A percentile compares a stretch with the other conserved stretches of the same genome.
Evolutionary conservation across 116 monocot species (phyloP).

Genomic region (Papilionanthe hybrid): DNA sequence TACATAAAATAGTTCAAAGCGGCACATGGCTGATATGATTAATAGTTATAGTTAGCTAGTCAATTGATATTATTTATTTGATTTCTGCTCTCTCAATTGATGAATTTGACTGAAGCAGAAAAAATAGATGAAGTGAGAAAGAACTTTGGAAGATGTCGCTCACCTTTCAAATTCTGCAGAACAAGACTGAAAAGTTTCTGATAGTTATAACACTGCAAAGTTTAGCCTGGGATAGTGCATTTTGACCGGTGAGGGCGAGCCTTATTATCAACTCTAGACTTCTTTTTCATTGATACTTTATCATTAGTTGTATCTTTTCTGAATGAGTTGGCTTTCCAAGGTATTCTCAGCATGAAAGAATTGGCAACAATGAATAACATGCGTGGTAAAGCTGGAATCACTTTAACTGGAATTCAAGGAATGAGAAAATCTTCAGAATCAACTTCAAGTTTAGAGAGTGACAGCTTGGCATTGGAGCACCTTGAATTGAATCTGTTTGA

Average conservation of each 20-base stretch:
- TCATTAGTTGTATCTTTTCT: conserved; percentile 3
- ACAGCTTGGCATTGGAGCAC: conserved; percentile 48
- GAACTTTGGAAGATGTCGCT: conserved; percentile 19
- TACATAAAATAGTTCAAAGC: not conserved
- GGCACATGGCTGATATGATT: not conserved
- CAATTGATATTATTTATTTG: not conserved
- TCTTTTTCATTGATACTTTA: not conserved
- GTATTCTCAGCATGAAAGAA: conserved; percentile 79
- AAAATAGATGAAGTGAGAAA: conserved; percentile 12
- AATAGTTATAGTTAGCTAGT: not conserved
- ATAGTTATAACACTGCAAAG: conserved; percentile 67
- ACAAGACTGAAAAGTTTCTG: conserved; percentile 13
- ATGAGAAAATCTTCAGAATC: conserved; percentile 54
- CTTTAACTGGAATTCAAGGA: conserved; percentile 56
- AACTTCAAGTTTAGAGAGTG: conserved; percentile 52
- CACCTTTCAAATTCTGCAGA: conserved; percentile 32
- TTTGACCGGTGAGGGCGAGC: conserved; percentile 80
- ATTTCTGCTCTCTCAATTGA: not conserved
- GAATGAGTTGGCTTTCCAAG: conserved; percentile 20
- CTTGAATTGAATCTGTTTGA: conserved; percentile 68
- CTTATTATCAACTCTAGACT: not conserved
- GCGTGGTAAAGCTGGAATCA: conserved; percentile 21
- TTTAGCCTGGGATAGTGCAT: conserved; percentile 92
- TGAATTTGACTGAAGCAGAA: conserved; percentile 8
- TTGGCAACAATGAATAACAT: conserved; percentile 62